phyloP scores from a whole-genome alignment of 192 early-diverging fungal genomes.

The Chytriomyces hyalinus region DNA sequence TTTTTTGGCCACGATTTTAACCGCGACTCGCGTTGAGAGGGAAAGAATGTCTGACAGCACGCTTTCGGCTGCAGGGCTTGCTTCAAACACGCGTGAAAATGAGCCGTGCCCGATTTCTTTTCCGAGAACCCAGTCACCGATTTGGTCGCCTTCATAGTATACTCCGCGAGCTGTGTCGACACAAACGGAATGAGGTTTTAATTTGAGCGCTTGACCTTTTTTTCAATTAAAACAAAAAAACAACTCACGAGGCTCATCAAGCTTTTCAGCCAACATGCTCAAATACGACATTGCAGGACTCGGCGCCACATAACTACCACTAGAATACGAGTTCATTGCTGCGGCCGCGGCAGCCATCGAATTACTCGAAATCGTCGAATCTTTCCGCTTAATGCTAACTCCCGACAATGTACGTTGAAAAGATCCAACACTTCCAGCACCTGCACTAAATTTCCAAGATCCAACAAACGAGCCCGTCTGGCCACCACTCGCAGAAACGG shows the following conservation, averaged over 20 bases:
- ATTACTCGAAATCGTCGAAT: not conserved
- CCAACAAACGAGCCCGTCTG: not conserved
- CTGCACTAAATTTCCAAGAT: not conserved
- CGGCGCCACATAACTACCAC: constrained; percentile 10
- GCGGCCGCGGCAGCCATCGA: not conserved
- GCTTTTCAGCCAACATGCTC: constrained; percentile 30
- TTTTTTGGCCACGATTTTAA: constrained; percentile 72
- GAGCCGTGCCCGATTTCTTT: constrained; percentile 75
- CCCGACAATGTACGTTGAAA: constrained; percentile 23
- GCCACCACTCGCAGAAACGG: not conserved
- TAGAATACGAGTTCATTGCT: not conserved
- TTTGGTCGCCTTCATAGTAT: constrained; percentile 74
- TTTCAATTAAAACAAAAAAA: not conserved
- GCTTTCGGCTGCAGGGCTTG: constrained; percentile 52
- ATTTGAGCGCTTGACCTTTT: not conserved
- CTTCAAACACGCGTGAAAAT: constrained; percentile 78
- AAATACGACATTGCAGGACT: constrained; percentile 33
- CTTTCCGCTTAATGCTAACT: constrained; percentile 16
- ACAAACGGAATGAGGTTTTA: not conserved
- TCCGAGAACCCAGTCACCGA: constrained; percentile 74
- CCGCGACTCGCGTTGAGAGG: constrained; percentile 56
- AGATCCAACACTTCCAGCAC: constrained; percentile 14
- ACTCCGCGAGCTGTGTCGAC: constrained; percentile 24
- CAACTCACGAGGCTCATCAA: constrained; percentile 11
- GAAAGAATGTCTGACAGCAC: constrained; percentile 23